A percentile compares a stretch with the other conserved stretches of the same genome.
Conservation (phyloP, 495 filamentous ascomycete genomes). For the Mycothermus thermophilus region DNA sequence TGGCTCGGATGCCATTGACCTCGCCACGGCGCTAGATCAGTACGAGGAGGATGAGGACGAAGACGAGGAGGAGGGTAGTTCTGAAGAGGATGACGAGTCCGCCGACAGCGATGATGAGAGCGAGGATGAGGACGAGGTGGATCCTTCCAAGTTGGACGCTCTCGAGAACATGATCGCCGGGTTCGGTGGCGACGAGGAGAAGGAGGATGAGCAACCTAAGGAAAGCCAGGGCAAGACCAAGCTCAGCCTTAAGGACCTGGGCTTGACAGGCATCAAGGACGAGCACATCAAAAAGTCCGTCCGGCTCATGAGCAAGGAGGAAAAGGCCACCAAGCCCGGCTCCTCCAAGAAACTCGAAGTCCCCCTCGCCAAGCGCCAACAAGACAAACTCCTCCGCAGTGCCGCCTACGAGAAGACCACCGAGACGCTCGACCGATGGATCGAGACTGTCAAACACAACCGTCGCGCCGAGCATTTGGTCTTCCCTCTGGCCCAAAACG, state of each 20-base stretch:
- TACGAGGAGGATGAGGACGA: conserved; percentile 35
- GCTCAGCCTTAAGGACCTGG: conserved; percentile 66
- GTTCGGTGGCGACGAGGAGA: conserved; percentile 34
- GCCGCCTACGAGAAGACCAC: conserved; percentile 86
- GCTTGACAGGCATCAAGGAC: conserved; percentile 56
- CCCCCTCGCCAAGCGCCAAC: conserved; percentile 76
- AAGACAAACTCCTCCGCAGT: conserved; percentile 71
- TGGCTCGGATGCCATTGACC: conserved; percentile 75
- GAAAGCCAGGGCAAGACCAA: conserved; percentile 44
- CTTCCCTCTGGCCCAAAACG: conserved; percentile 75
- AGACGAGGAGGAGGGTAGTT: conserved; percentile 17
- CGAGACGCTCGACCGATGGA: conserved; percentile 79
- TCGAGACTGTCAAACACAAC: conserved; percentile 87
- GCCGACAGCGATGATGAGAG: conserved; percentile 33
- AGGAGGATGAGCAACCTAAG: conserved; percentile 13
- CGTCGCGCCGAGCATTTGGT: conserved; percentile 78
- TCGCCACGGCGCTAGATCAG: conserved; percentile 69
- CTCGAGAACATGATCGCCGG: conserved; percentile 58
- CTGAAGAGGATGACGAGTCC: conserved; percentile 30
- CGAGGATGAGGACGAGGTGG: conserved; percentile 41
- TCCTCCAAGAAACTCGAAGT: conserved; percentile 64
- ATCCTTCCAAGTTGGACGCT: conserved; percentile 46
- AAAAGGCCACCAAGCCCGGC: conserved; percentile 37
- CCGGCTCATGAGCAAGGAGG: conserved; percentile 47
- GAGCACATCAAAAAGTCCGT: conserved; percentile 64